phyloP scores from a whole-genome alignment of 225 moss, liverwort and hornwort genomes.

The Takakia lepidozioides region DNA sequence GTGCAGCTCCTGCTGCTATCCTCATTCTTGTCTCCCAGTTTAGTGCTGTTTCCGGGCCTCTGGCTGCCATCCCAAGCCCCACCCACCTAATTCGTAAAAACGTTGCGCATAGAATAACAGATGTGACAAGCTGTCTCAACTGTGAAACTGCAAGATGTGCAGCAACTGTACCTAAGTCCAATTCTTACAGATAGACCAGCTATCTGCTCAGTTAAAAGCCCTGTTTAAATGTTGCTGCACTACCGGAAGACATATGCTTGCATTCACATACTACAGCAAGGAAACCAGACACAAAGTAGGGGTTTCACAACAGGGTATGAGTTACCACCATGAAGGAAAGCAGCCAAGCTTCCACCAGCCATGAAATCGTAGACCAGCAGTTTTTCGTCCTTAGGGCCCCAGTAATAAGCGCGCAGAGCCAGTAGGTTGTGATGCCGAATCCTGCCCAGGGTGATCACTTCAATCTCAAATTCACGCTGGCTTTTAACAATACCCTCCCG shows the following conservation, averaged over 20 bases:
- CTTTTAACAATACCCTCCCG: conserved; percentile 82
- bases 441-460: conserved; percentile 67
- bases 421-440: conserved; percentile 84
- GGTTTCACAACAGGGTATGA: too few relatives aligned
- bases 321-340: conserved; percentile 74
- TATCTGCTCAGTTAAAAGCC: too few relatives aligned
- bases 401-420: conserved; percentile 75
- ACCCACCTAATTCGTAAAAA: neutral
- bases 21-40: conserved; percentile 72
- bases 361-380: conserved; percentile 91
- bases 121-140: too few relatives aligned
- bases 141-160: too few relatives aligned
- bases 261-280: too few relatives aligned
- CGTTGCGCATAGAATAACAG: too few relatives aligned
- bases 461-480: conserved; percentile 69
- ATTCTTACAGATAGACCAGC: too few relatives aligned
- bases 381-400: conserved; percentile 96
- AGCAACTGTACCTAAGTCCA: too few relatives aligned
- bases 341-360: conserved; percentile 84
- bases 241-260: too few relatives aligned
- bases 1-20: conserved; percentile 66
- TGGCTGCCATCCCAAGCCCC: conserved; percentile 11
- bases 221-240: too few relatives aligned
- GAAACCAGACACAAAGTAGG: too few relatives aligned
- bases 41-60: conserved; percentile 43